Percentiles rank a stretch among this genome's conserved stretches.
These are phyloP conservation scores for Mucor saturninus DNA, from an alignment of 371 early-diverging fungal species.

Conservation along the genomic window DNA sequence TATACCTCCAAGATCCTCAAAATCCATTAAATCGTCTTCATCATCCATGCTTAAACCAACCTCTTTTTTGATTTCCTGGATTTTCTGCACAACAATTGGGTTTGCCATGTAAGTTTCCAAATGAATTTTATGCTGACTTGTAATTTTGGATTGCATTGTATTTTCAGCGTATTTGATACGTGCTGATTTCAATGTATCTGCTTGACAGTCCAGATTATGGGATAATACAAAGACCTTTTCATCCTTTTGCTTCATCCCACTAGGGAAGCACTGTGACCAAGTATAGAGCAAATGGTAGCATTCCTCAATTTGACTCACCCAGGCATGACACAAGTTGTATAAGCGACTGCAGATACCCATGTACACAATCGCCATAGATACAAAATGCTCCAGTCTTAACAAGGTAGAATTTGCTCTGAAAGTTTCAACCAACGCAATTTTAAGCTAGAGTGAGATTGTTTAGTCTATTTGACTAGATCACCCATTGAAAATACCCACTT, in stretches of 20 bases:
- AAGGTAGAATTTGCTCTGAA: conserved; percentile 43
- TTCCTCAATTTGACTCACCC: conserved; percentile 38
- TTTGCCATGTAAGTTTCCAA: conserved; percentile 25
- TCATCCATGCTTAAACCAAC: not conserved
- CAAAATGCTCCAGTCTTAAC: conserved; percentile 43
- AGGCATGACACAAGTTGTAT: conserved; percentile 30
- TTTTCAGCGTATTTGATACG: conserved; percentile 15
- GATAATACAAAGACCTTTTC: conserved; percentile 1
- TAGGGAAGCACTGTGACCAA: conserved; percentile 43
- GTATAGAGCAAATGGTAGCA: conserved; percentile 38
- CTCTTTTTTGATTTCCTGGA: conserved; percentile 16
- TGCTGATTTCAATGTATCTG: conserved; percentile 15
- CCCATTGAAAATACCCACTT: conserved; percentile 17
- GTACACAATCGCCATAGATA: conserved; percentile 37
- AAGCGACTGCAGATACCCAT: conserved; percentile 47
- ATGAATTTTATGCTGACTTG: conserved; percentile 22
- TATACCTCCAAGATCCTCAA: conserved; percentile 35
- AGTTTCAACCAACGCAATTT: conserved; percentile 33
- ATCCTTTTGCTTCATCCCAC: conserved; percentile 36
- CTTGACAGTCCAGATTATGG: conserved; percentile 17
- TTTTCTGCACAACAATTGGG: conserved; percentile 19
- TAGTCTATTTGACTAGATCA: not conserved
- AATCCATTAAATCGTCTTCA: conserved; percentile 9
- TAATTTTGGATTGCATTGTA: conserved; percentile 10
- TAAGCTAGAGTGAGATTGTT: conserved; percentile 19